Evolutionary conservation across 78 protist genomes (phyloP).

Genomic region (Tieghemostelium lacteum): DNA sequence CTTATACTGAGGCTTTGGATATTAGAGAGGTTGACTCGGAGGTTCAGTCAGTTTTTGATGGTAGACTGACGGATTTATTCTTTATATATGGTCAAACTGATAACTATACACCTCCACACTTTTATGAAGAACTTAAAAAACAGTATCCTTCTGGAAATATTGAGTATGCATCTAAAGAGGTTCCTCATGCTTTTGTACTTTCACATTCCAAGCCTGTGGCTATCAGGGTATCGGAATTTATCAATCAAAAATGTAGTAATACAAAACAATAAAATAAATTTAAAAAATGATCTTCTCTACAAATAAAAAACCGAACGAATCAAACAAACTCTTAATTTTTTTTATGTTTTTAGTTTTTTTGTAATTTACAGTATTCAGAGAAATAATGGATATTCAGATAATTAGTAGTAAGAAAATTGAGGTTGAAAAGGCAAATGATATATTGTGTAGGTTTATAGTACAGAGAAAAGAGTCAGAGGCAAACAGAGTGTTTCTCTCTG

Average conservation of each 20-base stretch:
- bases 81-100: conserved; percentile 67
- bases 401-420: background rate
- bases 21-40: conserved; percentile 35
- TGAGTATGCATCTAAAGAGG: conserved; percentile 9
- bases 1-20: conserved; percentile 42
- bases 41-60: conserved; percentile 10
- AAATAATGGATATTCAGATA: conserved; percentile 26
- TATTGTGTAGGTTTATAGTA: conserved; percentile 14
- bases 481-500: conserved; percentile 26
- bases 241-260: background rate
- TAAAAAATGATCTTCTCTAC: too few species aligned
- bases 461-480: conserved; percentile 18
- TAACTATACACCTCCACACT: conserved; percentile 42
- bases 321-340: too few species aligned
- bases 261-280: background rate
- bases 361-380: too few species aligned
- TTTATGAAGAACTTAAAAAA: conserved; percentile 8
- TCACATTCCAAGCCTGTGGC: conserved; percentile 24
- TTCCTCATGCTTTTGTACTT: conserved; percentile 74
- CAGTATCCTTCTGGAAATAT: conserved; percentile 48
- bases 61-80: background rate
- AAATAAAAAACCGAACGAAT: too few species aligned
- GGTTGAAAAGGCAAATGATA: conserved; percentile 17
- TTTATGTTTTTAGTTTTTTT: too few species aligned
- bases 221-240: too few species aligned